phyloP scores from a whole-genome alignment of 495 filamentous ascomycete genomes.

The Aspergillus funiculosus region DNA sequence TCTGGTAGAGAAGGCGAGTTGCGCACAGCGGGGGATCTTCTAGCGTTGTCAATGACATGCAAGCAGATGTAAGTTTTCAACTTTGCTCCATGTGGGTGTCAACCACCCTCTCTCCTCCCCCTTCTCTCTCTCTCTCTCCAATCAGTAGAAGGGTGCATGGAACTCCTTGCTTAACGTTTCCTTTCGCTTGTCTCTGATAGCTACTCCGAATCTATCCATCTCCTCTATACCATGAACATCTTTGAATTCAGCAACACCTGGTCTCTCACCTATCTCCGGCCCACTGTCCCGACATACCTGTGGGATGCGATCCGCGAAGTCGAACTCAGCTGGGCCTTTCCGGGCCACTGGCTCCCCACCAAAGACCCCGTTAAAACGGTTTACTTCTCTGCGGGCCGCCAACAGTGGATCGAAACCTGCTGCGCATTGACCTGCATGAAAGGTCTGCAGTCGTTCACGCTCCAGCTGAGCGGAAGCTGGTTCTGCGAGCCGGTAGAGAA shows the following conservation, averaged over 20 bases:
- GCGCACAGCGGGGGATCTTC: conserved; percentile 6
- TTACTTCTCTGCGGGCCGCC: conserved; percentile 38
- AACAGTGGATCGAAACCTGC: conserved; percentile 43
- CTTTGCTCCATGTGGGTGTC: background rate
- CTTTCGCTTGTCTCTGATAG: conserved; percentile 17
- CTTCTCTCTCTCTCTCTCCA: background rate
- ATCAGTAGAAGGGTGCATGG: no score
- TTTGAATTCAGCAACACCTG: conserved; percentile 47
- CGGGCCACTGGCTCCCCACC: conserved; percentile 42
- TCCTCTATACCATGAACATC: conserved; percentile 36
- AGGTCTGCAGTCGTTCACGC: conserved; percentile 30
- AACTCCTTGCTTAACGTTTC: no score
- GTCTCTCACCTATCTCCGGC: conserved; percentile 40
- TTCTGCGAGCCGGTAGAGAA: conserved; percentile 42
- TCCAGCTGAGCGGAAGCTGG: conserved; percentile 36
- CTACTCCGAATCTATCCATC: conserved; percentile 35
- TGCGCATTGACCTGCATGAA: conserved; percentile 23
- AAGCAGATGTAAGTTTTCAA: conserved; percentile 25
- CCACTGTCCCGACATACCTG: conserved; percentile 30
- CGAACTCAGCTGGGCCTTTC: conserved; percentile 44
- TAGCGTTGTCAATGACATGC: conserved; percentile 25
- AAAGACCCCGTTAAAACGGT: conserved; percentile 43
- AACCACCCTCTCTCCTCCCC: no score
- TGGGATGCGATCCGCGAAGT: conserved; percentile 34
- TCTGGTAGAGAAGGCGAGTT: conserved; percentile 9